Conservation (phyloP, 495 filamentous ascomycete genomes). For the Trichocladium uniseriatum region DNA sequence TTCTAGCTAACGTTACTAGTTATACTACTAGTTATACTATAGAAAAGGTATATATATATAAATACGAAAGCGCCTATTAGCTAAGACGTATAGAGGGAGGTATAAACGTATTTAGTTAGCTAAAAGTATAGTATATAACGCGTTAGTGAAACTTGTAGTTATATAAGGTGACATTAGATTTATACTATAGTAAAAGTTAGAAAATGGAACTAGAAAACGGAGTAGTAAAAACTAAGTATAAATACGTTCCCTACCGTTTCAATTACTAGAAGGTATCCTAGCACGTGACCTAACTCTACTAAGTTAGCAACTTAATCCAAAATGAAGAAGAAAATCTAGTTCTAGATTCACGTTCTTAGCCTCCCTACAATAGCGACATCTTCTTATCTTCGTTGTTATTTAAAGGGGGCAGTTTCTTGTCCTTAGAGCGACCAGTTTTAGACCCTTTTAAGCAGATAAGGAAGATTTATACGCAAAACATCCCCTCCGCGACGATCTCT, state of each 20-base stretch:
- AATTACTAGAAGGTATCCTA: not conserved
- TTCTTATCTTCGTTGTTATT: not conserved
- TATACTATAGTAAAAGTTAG: not conserved
- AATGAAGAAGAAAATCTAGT: not conserved
- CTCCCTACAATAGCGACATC: constrained; percentile 1
- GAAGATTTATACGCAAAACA: not conserved
- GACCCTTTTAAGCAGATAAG: not conserved
- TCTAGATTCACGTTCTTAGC: not conserved
- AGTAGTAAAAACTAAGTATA: not conserved
- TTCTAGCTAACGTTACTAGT: no score
- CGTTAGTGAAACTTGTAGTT: not conserved
- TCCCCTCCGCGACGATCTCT: no score
- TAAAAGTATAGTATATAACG: not conserved
- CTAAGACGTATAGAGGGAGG: not conserved
- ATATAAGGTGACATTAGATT: not conserved
- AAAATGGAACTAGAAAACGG: not conserved
- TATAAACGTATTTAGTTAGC: not conserved
- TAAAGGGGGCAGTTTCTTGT: constrained; percentile 1
- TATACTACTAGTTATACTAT: no score
- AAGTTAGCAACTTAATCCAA: not conserved
- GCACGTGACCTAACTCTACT: not conserved
- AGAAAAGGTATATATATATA: not conserved
- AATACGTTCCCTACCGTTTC: constrained; percentile 1
- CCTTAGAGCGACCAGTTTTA: not conserved
- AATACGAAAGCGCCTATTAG: constrained; percentile 1